A percentile compares a stretch with the other conserved stretches of the same genome.
These are phyloP conservation scores for Leccinum sublutescens DNA, from an alignment of 768 basidiomycete species.

Conservation along the genomic window DNA sequence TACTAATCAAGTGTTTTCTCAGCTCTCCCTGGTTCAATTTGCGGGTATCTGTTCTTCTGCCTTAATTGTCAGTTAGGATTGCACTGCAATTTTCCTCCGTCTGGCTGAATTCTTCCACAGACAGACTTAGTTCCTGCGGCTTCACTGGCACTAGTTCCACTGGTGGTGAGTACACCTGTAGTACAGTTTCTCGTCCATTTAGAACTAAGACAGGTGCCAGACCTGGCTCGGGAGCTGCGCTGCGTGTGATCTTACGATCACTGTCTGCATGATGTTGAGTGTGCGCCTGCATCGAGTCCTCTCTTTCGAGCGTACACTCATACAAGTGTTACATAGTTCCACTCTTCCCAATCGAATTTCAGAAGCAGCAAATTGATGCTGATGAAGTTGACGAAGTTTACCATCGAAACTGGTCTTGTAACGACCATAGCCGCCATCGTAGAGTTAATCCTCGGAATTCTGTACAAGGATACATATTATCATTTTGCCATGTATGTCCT, in stretches of 20 bases:
- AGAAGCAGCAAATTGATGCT: background rate
- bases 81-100: no score
- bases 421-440: slow-evolving; percentile 9
- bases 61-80: no score
- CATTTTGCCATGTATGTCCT: slow-evolving; percentile 13
- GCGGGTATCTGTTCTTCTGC: no score
- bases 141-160: no score
- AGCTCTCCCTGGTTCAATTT: no score
- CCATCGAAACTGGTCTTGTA: slow-evolving; percentile 17
- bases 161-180: slow-evolving; percentile 9
- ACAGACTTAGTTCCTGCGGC: background rate
- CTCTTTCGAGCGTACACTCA: background rate
- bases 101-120: no score
- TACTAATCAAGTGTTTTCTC: background rate
- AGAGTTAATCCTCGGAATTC: background rate
- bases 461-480: no score
- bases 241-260: background rate
- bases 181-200: background rate
- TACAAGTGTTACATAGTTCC: background rate
- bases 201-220: background rate
- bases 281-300: background rate
- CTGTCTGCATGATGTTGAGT: background rate
- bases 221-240: no score
- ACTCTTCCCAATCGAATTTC: no score
- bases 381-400: slow-evolving; percentile 9